Evolutionary conservation across 1,284 basidiomycete species (phyloP).

Genomic region (Coniferiporia sulphurascens): DNA sequence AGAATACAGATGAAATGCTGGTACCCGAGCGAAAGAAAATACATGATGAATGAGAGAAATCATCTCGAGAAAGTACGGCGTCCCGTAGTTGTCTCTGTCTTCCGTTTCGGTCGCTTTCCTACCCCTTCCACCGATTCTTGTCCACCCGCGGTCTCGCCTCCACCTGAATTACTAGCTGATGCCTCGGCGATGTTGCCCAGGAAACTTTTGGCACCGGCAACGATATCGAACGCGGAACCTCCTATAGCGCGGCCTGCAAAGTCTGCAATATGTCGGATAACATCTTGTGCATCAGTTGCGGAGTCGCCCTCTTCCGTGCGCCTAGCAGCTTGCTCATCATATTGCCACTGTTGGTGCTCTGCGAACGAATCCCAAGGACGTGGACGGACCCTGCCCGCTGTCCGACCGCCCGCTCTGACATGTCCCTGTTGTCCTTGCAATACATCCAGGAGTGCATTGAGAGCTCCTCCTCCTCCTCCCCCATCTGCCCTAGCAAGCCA

Average conservation of each 20-base stretch:
- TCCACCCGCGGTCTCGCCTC: slow-evolving; percentile 6
- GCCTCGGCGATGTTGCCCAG: slow-evolving; percentile 44
- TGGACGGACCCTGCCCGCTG: not conserved
- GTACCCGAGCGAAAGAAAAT: not conserved
- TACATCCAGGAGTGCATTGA: not conserved
- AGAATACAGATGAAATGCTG: slow-evolving; percentile 8
- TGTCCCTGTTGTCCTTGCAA: slow-evolving; percentile 2
- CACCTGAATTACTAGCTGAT: slow-evolving; percentile 24
- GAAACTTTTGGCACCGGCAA: slow-evolving; percentile 24
- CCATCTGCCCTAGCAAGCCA: slow-evolving; percentile 44
- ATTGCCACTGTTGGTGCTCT: slow-evolving; percentile 54
- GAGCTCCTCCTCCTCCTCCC: slow-evolving; percentile 27
- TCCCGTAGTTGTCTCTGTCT: slow-evolving; percentile 8
- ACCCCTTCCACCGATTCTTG: not conserved
- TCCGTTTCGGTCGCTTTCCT: slow-evolving; percentile 11
- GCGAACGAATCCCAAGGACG: slow-evolving; percentile 66
- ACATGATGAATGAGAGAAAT: not conserved
- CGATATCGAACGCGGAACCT: slow-evolving; percentile 27
- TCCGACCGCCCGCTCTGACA: not conserved
- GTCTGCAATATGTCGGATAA: slow-evolving; percentile 42
- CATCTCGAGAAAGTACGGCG: slow-evolving; percentile 12
- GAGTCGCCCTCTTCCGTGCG: slow-evolving; percentile 25
- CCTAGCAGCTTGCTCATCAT: slow-evolving; percentile 33
- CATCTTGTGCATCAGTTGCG: slow-evolving; percentile 33
- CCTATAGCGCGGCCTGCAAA: slow-evolving; percentile 27